These are phyloP conservation scores for Pseudogymnoascus sp. DNA, from an alignment of 2,329 filamentous ascomycete genomes.

Conservation along the genomic window DNA sequence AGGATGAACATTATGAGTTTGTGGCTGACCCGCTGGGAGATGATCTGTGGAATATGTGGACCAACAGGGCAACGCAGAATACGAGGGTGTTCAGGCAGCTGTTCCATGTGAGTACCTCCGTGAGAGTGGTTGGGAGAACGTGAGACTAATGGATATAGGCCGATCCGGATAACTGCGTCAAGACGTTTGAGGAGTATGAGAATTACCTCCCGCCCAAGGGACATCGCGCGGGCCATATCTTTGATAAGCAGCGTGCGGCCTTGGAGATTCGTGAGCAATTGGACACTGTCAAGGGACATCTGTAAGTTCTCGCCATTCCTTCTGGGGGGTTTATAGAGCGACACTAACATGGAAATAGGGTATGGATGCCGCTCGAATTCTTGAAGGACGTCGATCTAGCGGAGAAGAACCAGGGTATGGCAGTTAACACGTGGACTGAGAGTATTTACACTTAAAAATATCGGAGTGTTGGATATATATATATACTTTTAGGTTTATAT, in stretches of 20 bases:
- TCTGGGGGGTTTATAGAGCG: neutral
- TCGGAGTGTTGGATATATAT: neutral
- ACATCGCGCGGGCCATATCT: conserved; percentile 78
- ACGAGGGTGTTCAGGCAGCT: conserved; percentile 69
- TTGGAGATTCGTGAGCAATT: conserved; percentile 68
- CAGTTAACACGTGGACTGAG: conserved; percentile 81
- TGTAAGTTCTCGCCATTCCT: conserved; percentile 31
- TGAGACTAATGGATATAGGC: neutral
- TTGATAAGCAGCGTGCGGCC: conserved; percentile 66
- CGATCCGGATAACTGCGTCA: conserved; percentile 42
- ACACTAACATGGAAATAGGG: conserved; percentile 27
- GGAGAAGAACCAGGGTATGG: conserved; percentile 60
- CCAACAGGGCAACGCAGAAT: conserved; percentile 57
- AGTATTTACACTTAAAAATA: conserved; percentile 63
- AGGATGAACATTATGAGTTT: conserved; percentile 53
- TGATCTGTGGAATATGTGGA: conserved; percentile 63
- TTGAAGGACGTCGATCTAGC: conserved; percentile 80
- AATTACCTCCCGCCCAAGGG: conserved; percentile 62
- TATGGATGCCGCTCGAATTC: conserved; percentile 93
- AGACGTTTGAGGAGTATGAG: conserved; percentile 85
- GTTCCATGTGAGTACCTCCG: conserved; percentile 70
- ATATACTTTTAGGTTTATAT: conserved; percentile 5
- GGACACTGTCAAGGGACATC: conserved; percentile 72
- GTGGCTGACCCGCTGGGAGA: conserved; percentile 66
- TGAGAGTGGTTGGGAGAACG: neutral